Evolutionary conservation across 2,329 filamentous ascomycete genomes (phyloP), one percentile per base, ranked within the genome.

Genomic region (Pseudogymnoascus sp.): DNA sequence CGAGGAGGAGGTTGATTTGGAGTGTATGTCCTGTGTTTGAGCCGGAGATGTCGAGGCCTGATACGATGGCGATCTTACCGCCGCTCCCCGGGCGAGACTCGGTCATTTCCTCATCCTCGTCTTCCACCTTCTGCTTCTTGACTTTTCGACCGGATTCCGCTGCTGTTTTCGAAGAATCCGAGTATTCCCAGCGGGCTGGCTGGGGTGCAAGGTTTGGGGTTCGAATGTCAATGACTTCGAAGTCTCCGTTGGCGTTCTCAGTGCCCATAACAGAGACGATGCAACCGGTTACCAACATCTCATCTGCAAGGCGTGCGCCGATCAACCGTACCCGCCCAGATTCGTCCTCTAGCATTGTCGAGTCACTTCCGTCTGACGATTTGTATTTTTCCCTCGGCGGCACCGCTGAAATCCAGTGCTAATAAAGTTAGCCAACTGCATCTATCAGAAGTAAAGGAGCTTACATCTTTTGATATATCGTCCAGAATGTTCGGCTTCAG

Each of bases 401-500:
- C 7, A 92, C 92, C 1, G 90, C 91, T 0, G 90, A 88, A 64
- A 96, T 91, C 88, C 91, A 97, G 72, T 92, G 90, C 89, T 95
- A 65, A 19, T 9, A 14, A 25, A 12, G 30, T 49, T 60, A 62
- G 28, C 14, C 3, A 12, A 22, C 9, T 61, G 28, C 30, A 38
- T 35, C 35, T 19, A 5, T 19, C 5, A 12, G 6, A 25, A 28
- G 45, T 35, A 22, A 11, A 9, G 14, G 49, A 11, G 74, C 83
- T 67, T 77, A 92, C 90, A 75, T 97, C 93, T 76, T 95, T 96
- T 41, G 90, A 89, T 42, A 99, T 90, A 69, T 99, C 94, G 64
- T 97, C 92, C 35, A 99, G 78, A 73, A 99, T 93, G 72, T 95
- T 96, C 0, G 95, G 94, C 77, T 99, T 99, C 70, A 97, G 76